Conservation (phyloP, 352 stramenopile species). For the Albugo candida region DNA sequence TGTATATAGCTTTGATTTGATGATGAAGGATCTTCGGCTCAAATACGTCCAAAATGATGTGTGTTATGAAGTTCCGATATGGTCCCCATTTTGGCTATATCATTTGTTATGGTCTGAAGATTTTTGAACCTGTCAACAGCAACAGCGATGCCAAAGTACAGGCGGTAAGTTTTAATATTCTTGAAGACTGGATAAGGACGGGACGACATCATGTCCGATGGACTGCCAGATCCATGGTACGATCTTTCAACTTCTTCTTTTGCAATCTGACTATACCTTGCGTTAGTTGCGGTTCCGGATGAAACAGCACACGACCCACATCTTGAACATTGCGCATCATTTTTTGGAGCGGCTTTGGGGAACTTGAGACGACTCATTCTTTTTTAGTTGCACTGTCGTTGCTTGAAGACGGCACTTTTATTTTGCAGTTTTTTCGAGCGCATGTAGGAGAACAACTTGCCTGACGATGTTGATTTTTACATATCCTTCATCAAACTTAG, state of each 20-base stretch:
- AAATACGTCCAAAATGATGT: no score
- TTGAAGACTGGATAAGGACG: slow-evolving; percentile 64
- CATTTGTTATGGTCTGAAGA: slow-evolving; percentile 44
- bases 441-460: no score
- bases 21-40: neutral
- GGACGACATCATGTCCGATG: slow-evolving; percentile 28
- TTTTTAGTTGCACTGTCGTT: slow-evolving; percentile 14
- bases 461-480: slow-evolving; percentile 81
- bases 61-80: neutral
- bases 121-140: slow-evolving; percentile 75
- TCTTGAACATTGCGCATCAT: slow-evolving; percentile 76
- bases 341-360: slow-evolving; percentile 36
- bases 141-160: no score
- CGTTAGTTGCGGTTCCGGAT: slow-evolving; percentile 48
- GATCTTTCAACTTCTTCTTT: no score
- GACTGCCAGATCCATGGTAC: no score
- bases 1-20: slow-evolving; percentile 10
- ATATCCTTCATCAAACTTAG: slow-evolving; percentile 51
- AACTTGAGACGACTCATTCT: slow-evolving; percentile 4
- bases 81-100: slow-evolving; percentile 6
- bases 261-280: slow-evolving; percentile 18
- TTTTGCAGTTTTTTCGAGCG: slow-evolving; percentile 12
- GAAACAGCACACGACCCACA: no score
- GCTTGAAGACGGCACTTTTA: neutral
- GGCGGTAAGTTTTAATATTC: slow-evolving; percentile 76